Evolutionary conservation across 2,329 filamentous ascomycete species (phyloP).

Genomic region (Pseudogymnoascus sp.): DNA sequence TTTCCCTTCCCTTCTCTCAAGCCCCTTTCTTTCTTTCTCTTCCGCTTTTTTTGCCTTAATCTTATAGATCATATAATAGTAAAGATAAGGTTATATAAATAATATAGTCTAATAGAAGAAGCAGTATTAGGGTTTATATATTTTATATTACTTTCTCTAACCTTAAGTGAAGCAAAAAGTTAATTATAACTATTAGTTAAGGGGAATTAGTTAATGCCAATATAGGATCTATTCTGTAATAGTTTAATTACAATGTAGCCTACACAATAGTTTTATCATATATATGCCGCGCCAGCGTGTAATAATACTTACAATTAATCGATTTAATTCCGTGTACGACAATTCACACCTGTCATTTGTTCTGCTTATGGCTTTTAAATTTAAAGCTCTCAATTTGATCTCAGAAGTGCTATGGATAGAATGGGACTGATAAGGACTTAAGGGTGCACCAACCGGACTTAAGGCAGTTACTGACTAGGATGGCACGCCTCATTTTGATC

Average conservation of each 20-base stretch:
- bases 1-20: no score
- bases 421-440: not conserved
- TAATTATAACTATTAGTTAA: no score
- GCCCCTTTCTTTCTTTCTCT: no score
- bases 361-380: not conserved
- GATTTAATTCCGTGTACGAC: not conserved
- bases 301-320: not conserved
- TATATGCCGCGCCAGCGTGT: not conserved
- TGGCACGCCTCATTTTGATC: not conserved
- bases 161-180: no score
- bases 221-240: no score
- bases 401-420: conserved; percentile 13
- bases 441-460: not conserved
- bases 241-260: not conserved
- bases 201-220: no score
- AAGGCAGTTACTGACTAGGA: not conserved
- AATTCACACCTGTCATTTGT: not conserved
- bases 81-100: no score
- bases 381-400: conserved; percentile 18
- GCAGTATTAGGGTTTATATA: no score
- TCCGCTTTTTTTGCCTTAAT: no score
- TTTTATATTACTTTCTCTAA: no score
- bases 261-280: not conserved
- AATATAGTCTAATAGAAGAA: no score
- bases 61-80: no score